These are phyloP conservation scores for Lasiodiplodia theobromae DNA, from an alignment of 2,329 filamentous ascomycete genomes.

Conservation along the genomic window DNA sequence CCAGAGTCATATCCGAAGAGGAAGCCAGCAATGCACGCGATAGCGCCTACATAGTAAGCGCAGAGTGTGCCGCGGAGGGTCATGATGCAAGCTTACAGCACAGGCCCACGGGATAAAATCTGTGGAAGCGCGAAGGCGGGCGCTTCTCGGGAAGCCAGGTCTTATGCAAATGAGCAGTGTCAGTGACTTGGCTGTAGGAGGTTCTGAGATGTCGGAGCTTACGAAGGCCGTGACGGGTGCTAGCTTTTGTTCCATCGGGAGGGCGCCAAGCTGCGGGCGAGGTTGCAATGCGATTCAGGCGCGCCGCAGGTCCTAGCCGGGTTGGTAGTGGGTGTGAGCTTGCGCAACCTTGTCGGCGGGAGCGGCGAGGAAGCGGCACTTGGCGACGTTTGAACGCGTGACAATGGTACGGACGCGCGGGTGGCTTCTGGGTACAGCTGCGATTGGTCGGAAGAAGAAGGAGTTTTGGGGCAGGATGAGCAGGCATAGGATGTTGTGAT, in stretches of 20 bases:
- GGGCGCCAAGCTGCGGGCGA: slow-evolving; percentile 8
- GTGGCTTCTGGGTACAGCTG: background rate
- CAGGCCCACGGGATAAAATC: slow-evolving; percentile 26
- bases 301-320: background rate
- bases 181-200: background rate
- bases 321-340: slow-evolving; percentile 11
- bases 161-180: background rate
- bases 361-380: slow-evolving; percentile 14
- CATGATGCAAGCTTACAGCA: slow-evolving; percentile 18
- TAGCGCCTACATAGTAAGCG: slow-evolving; percentile 60
- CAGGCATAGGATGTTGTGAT: slow-evolving; percentile 22
- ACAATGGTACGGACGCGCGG: background rate
- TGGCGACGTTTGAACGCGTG: background rate
- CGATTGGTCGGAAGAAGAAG: background rate
- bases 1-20: slow-evolving; percentile 56
- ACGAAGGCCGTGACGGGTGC: slow-evolving; percentile 3
- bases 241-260: background rate
- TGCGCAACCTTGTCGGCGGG: slow-evolving; percentile 25
- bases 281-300: slow-evolving; percentile 5
- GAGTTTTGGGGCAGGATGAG: background rate
- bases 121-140: background rate
- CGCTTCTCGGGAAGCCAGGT: background rate
- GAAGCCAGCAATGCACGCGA: slow-evolving; percentile 61
- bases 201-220: background rate
- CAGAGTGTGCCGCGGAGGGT: slow-evolving; percentile 48